These are phyloP conservation scores for Syzygium oleosum DNA, from an alignment of 345 rosid genomes.

Conservation along the genomic window DNA sequence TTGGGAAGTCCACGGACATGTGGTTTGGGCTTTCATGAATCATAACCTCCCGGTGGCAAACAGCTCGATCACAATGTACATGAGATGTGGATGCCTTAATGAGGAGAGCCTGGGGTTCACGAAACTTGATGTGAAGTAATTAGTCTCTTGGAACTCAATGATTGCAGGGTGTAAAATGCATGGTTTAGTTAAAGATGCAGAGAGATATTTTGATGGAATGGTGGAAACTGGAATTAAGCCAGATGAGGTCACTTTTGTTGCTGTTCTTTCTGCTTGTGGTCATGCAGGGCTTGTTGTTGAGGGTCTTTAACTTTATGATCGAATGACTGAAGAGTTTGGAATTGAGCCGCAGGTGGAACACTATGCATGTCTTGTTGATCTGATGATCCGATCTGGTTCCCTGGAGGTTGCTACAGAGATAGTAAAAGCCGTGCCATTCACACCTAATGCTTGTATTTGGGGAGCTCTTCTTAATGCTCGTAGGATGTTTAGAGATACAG, in stretches of 20 bases:
- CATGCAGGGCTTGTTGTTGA: constrained; percentile 32
- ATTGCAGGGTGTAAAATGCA: constrained; percentile 75
- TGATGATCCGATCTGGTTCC: constrained; percentile 35
- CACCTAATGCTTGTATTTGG: constrained; percentile 58
- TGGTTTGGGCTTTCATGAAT: constrained; percentile 34
- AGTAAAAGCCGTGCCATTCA: constrained; percentile 51
- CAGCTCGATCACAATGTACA: constrained; percentile 69
- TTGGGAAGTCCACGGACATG: constrained; percentile 60
- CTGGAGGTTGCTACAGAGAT: constrained; percentile 33
- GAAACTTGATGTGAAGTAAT: constrained; percentile 38
- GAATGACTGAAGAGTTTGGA: constrained; percentile 15
- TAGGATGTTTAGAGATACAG: constrained; percentile 46
- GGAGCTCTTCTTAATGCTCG: constrained; percentile 77
- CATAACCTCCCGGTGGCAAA: constrained; percentile 56
- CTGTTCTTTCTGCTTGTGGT: constrained; percentile 41
- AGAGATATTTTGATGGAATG: constrained; percentile 29
- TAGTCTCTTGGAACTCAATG: constrained; percentile 75
- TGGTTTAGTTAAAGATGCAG: constrained; percentile 27
- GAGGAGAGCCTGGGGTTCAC: constrained; percentile 51
- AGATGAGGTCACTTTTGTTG: constrained; percentile 30
- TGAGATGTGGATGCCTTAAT: constrained; percentile 53
- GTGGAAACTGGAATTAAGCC: constrained; percentile 18
- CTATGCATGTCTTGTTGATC: constrained; percentile 29
- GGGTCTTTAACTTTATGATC: constrained; percentile 18
- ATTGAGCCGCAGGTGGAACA: constrained; percentile 35